Base-by-base conservation (phyloP, 371 early-diverging fungal genomes). In the Blakeslea trispora region DNA sequence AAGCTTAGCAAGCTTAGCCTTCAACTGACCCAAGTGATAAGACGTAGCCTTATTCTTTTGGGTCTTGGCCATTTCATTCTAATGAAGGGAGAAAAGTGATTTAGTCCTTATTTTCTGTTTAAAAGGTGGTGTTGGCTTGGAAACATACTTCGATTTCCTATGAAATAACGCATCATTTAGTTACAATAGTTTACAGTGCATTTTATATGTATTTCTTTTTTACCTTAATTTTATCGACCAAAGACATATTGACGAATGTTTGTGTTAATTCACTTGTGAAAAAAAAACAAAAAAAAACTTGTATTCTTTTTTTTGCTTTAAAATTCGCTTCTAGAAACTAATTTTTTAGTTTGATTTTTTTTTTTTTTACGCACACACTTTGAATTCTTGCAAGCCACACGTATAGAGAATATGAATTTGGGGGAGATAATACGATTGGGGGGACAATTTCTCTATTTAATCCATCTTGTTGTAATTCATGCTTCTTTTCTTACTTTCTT, bases 21-120 rank as follows among this genome's bases (percentile, higher is more conserved):
- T 99, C 60, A 99, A 83, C 52, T 96, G 88, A 79, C 99, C 99
- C 74, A 99, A 79, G 74, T 99, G 99, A 72, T 91, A 91, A 59
- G 95, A 92, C 53, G 99, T 99, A 42, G 99, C 94, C 84, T 88
- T 88, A 67, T 88, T 88, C 77, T 88, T 88, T 74, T 88, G 88
- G 59, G 88, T 88, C 61, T 78, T 72, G 64, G 88, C 82, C 77
- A 88, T 88, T 72, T 88, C 88, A 64, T 57, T 64, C 80, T 79
- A 74, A n/a, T n/a, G n/a, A n/a, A n/a, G n/a, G n/a, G n/a, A n/a
- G n/a, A n/a, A n/a, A n/a, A n/a, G n/a, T n/a, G n/a, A n/a, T n/a
- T n/a, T n/a, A n/a, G n/a, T n/a, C n/a, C n/a, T n/a, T n/a, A n/a
- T n/a, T n/a, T n/a, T n/a, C n/a, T n/a, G n/a, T n/a, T n/a, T n/a